A percentile compares a stretch with the other conserved stretches of the same genome.
Conservation (phyloP, 495 filamentous ascomycete genomes). For the Annulohypoxylon moriforme region DNA sequence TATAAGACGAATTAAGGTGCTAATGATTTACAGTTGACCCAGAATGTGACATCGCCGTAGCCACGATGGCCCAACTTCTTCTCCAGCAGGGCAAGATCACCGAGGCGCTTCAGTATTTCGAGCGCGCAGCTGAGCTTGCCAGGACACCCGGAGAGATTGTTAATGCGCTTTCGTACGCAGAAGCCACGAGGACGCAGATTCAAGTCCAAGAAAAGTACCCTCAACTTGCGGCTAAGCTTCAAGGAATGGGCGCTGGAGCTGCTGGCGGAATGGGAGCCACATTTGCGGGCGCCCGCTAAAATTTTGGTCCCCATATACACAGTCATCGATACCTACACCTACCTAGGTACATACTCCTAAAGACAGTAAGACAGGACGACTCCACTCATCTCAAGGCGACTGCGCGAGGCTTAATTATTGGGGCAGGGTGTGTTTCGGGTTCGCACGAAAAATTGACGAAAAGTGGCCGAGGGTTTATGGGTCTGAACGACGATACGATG, state of each 20-base stretch:
- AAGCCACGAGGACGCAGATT: constrained; percentile 95
- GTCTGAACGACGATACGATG: constrained; percentile 32
- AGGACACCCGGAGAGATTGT: constrained; percentile 94
- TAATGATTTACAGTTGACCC: constrained; percentile 83
- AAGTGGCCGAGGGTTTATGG: constrained; percentile 19
- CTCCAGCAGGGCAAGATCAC: constrained; percentile 97
- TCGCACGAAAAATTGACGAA: constrained; percentile 24
- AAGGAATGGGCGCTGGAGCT: constrained; percentile 69
- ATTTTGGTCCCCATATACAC: not conserved
- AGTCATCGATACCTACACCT: not conserved
- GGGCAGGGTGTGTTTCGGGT: constrained; percentile 23
- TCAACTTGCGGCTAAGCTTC: constrained; percentile 85
- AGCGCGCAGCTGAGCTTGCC: constrained; percentile 94
- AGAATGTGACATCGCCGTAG: constrained; percentile 98
- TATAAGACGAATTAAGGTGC: not conserved
- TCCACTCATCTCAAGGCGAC: constrained; percentile 30
- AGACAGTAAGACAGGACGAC: constrained; percentile 13
- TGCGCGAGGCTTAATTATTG: constrained; percentile 20
- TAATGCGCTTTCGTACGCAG: constrained; percentile 96
- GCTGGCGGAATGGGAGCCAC: constrained; percentile 44
- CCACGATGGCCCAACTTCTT: constrained; percentile 98
- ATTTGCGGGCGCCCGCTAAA: constrained; percentile 42
- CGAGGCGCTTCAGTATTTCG: constrained; percentile 95
- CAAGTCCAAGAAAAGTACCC: constrained; percentile 99
- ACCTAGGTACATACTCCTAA: not conserved